These are phyloP conservation scores for Leishmania braziliensis DNA, from an alignment of 208 protist genomes.

Conservation along the genomic window DNA sequence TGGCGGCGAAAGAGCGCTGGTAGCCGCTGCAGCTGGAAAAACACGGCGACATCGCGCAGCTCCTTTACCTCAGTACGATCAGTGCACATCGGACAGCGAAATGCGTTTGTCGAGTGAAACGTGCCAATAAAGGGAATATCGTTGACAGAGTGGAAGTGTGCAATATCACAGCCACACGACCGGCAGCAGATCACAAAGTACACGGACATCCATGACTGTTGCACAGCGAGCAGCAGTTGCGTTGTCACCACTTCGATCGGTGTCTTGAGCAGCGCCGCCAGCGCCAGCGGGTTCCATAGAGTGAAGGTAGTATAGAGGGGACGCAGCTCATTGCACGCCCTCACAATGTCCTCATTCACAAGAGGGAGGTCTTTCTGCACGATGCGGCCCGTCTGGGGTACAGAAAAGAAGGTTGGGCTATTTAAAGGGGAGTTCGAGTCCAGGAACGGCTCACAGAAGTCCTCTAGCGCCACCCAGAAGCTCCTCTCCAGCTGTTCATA, in stretches of 20 bases:
- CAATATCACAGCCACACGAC: conserved; percentile 81
- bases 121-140: conserved; percentile 67
- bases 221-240: conserved; percentile 77
- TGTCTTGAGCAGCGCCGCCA: conserved; percentile 58
- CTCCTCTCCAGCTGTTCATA: conserved; percentile 46
- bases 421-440: conserved; percentile 43
- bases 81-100: conserved; percentile 80
- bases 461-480: conserved; percentile 72
- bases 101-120: conserved; percentile 67
- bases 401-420: conserved; percentile 54
- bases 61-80: conserved; percentile 59
- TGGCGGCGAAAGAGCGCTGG: conserved; percentile 42
- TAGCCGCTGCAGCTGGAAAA: conserved; percentile 59
- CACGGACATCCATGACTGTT: conserved; percentile 59
- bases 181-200: conserved; percentile 70
- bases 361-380: conserved; percentile 37
- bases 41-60: conserved; percentile 62
- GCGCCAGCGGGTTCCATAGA: conserved; percentile 72
- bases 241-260: conserved; percentile 63
- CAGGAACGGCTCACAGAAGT: conserved; percentile 53
- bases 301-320: conserved; percentile 66
- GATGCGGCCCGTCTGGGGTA: conserved; percentile 41
- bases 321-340: conserved; percentile 53
- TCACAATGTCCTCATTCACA: conserved; percentile 35
- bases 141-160: conserved; percentile 51